phyloP scores from a whole-genome alignment of 768 basidiomycete genomes.

The Gymnopilus dilepis region DNA sequence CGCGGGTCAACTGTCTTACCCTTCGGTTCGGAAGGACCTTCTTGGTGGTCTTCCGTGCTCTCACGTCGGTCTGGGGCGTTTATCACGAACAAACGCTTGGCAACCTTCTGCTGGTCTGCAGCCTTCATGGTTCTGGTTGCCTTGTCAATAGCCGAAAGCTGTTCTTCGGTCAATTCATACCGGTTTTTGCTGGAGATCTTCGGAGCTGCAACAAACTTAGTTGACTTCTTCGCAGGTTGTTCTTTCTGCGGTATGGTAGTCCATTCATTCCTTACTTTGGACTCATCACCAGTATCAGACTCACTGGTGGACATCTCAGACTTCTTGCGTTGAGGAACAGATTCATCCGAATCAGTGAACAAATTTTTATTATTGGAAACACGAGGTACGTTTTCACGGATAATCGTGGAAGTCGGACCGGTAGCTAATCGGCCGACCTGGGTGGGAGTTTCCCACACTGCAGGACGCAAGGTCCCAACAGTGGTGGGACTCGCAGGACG shows the following conservation, averaged over 20 bases:
- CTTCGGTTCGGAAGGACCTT: slow-evolving; percentile 21
- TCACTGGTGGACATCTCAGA: neutral
- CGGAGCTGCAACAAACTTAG: neutral
- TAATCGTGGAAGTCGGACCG: neutral
- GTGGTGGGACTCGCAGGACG: neutral
- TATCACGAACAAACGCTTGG: neutral
- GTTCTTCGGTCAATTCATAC: neutral
- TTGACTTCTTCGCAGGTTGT: neutral
- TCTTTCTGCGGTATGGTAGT: neutral
- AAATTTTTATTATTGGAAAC: neutral
- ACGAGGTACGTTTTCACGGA: neutral
- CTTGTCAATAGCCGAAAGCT: neutral
- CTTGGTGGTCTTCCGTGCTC: neutral
- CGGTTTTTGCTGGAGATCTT: neutral
- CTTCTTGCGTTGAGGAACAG: neutral
- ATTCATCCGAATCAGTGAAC: neutral
- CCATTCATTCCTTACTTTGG: neutral
- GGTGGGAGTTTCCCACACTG: neutral
- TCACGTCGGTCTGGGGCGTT: neutral
- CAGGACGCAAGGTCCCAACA: neutral
- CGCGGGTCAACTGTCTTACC: slow-evolving; percentile 29
- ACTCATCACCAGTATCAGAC: neutral
- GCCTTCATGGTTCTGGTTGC: neutral
- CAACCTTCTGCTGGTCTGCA: neutral
- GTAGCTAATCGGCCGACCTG: neutral